These are phyloP conservation scores for Leccinum ochraceum DNA, from an alignment of 768 basidiomycete species.

Conservation along the genomic window DNA sequence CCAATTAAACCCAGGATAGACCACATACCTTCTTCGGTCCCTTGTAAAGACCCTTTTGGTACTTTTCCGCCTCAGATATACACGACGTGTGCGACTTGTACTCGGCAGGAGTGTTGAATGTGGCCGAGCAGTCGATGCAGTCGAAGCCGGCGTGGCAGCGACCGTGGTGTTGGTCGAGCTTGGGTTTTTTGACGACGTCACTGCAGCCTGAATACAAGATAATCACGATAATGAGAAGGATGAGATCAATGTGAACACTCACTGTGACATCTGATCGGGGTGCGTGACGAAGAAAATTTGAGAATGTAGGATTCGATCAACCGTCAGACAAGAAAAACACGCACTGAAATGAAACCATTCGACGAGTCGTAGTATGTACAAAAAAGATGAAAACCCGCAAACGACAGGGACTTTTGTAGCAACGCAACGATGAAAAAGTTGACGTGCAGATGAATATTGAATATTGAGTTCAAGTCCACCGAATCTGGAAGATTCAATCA, in stretches of 20 bases:
- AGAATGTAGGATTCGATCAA: not conserved
- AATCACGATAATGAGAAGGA: not conserved
- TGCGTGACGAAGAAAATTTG: not conserved
- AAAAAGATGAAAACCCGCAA: not conserved
- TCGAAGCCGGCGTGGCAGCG: constrained; percentile 70
- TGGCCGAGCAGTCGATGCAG: constrained; percentile 87
- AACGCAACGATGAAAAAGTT: too few relatives aligned
- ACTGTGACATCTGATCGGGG: constrained; percentile 66
- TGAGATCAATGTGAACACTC: constrained; percentile 19
- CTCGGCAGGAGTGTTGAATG: constrained; percentile 72
- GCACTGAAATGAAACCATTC: constrained; percentile 77
- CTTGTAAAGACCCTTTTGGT: constrained; percentile 84
- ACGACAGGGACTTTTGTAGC: too few relatives aligned
- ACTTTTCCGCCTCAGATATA: constrained; percentile 91
- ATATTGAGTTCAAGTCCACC: too few relatives aligned
- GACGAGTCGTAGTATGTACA: not conserved
- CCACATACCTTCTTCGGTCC: constrained; percentile 56
- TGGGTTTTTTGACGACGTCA: constrained; percentile 93
- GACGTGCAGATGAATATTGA: too few relatives aligned
- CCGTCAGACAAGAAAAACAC: constrained; percentile 24
- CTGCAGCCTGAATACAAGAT: constrained; percentile 54
- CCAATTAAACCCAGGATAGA: not conserved
- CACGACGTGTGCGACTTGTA: constrained; percentile 85
- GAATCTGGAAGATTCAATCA: too few relatives aligned
- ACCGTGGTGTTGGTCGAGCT: constrained; percentile 74